These are phyloP conservation scores for Verticillium tricorpus DNA, from an alignment of 2,329 filamentous ascomycete species.

Conservation along the genomic window DNA sequence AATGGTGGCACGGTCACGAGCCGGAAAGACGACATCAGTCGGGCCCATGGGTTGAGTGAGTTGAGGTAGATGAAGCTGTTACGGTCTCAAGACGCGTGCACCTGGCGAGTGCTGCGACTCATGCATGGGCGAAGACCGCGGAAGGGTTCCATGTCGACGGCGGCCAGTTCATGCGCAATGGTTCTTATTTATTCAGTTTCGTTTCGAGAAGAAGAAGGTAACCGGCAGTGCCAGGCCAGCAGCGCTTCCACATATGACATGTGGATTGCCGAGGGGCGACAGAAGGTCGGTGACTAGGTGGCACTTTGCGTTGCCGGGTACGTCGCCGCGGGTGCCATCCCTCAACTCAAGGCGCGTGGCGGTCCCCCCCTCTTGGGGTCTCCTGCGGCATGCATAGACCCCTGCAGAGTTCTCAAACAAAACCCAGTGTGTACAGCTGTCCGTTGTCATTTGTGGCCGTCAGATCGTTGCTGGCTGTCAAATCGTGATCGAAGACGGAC, in stretches of 20 bases:
- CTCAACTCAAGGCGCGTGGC: conserved; percentile 5
- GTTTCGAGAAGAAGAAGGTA: too few relatives aligned
- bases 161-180: not conserved
- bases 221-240: too few relatives aligned
- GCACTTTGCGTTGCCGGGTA: not conserved
- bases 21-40: not conserved
- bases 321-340: not conserved
- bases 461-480: not conserved
- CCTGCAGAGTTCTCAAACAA: conserved; percentile 19
- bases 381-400: conserved; percentile 6
- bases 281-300: not conserved
- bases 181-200: not conserved
- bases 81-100: not conserved
- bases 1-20: too few relatives aligned
- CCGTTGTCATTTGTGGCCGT: not conserved
- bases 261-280: not conserved
- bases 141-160: not conserved
- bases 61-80: not conserved
- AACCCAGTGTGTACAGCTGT: conserved; percentile 4
- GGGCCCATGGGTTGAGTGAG: not conserved
- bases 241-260: too few relatives aligned
- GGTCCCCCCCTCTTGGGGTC: conserved; percentile 5
- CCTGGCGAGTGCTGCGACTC: not conserved
- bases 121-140: not conserved
- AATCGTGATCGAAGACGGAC: not conserved